Conservation (phyloP, 371 early-diverging fungal genomes). For the Syncephalastrum racemosum region DNA sequence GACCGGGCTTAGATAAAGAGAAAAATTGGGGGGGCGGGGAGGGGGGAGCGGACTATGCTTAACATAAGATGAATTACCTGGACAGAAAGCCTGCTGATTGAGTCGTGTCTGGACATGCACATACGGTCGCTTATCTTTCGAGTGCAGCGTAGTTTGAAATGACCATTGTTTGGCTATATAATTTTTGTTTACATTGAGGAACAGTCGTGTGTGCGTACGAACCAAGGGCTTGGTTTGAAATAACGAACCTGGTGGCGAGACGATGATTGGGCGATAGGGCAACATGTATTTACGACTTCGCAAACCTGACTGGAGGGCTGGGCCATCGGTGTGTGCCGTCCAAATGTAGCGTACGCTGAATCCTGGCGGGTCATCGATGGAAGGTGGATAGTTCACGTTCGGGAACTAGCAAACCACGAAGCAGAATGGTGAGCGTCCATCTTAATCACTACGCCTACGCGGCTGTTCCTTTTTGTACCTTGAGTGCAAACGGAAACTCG, state of each 20-base stretch:
- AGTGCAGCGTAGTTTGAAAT: too few relatives aligned
- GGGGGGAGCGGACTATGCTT: too few relatives aligned
- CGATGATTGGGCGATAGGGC: slow-evolving; percentile 28
- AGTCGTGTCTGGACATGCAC: slow-evolving; percentile 28
- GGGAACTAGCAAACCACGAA: slow-evolving; percentile 38
- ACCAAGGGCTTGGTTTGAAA: too few relatives aligned
- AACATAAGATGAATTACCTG: slow-evolving; percentile 27
- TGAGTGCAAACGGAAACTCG: slow-evolving; percentile 46
- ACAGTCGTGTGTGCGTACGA: too few relatives aligned
- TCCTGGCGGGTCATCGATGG: slow-evolving; percentile 27
- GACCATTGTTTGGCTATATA: too few relatives aligned
- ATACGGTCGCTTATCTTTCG: too few relatives aligned
- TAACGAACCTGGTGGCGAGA: slow-evolving; percentile 16
- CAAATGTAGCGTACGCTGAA: slow-evolving; percentile 41
- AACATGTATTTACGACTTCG: slow-evolving; percentile 23
- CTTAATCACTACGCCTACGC: too few relatives aligned
- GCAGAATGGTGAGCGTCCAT: too few relatives aligned
- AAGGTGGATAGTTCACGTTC: slow-evolving; percentile 39
- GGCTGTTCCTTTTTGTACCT: slow-evolving; percentile 35
- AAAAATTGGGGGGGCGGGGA: neutral
- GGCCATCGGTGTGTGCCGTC: slow-evolving; percentile 49
- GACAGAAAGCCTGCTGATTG: slow-evolving; percentile 43
- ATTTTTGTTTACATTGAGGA: too few relatives aligned
- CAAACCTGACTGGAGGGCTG: slow-evolving; percentile 25
- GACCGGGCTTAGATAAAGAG: neutral